Base-by-base conservation (phyloP, 768 basidiomycete species). In the Pulveroboletus sp. region DNA sequence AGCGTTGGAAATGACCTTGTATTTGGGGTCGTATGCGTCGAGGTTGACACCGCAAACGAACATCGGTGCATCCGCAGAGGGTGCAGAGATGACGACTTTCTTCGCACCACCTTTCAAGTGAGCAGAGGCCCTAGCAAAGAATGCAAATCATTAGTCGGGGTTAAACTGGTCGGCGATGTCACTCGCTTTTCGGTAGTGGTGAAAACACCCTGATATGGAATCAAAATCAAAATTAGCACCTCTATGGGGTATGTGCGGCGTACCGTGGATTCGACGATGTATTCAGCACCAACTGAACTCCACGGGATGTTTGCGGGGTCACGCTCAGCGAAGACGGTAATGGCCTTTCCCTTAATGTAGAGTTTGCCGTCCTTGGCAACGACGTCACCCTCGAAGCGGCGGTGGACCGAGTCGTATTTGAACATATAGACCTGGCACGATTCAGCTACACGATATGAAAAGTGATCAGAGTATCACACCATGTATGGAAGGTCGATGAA, bases 51-150 rank as follows among this genome's bases (percentile, higher is more conserved):
- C 93, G 60, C 79, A 80, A 45, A 94, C 92, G 71, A 82, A 93
- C 92, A 94, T 94, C 60, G 92, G 92, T 6, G 93, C 92, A 68
- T 94, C 91, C 27, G 91, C 81, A n/a, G 95, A 98, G 59, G 95
- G 95, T 40, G 95, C 95, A 58, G 94, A 95, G 81, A 99, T 98
- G 76, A 99, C 79, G 68, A 99, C 95, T 80, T 97, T 99, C 85
- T 98, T 97, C 67, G 95, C 95, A 70, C 95, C 95, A 62, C 95
- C 95, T 75, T 94, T 93, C 74, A 99, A 77, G 76, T 99, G 95
- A 59, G 83, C 85, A 41, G 78, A 78, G 47, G 95, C 95, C 78
- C 85, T 89, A 49, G 4, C n/a, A 43, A 44, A 20, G 19, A 50
- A 46, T 17, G 49, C 38, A 14, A 47, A 20, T 35, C 32, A 43